Evolutionary conservation across 148 eudicot genomes (phyloP).

Genomic region (Heliamphora exappendiculata): DNA sequence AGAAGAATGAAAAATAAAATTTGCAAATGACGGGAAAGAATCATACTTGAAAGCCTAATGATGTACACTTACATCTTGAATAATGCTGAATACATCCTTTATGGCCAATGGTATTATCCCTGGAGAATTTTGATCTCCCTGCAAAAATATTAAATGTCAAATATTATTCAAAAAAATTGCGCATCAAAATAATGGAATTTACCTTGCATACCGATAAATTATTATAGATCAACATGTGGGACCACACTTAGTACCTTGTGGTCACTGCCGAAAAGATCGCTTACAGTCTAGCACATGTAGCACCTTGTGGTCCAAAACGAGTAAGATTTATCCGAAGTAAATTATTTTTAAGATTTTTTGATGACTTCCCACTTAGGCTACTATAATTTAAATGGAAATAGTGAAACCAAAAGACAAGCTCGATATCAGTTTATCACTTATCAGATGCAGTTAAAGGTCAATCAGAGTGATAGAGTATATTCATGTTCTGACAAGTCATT

Average conservation of each 20-base stretch:
- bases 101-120: constrained; percentile 96
- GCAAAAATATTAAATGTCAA: neutral
- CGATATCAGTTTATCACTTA: neutral
- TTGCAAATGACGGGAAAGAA: neutral
- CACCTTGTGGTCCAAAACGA: neutral
- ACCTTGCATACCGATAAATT: neutral
- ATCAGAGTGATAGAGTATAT: neutral
- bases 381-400: neutral
- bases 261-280: too few relatives aligned
- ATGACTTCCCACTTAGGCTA: neutral
- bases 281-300: neutral
- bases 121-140: constrained; percentile 92
- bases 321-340: neutral
- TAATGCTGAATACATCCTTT: constrained; percentile 96
- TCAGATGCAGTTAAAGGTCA: constrained; percentile 1
- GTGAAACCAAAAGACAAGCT: neutral
- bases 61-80: constrained; percentile 78
- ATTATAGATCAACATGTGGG: too few relatives aligned
- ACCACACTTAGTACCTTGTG: too few relatives aligned
- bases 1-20: neutral
- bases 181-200: neutral
- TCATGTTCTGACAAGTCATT: neutral
- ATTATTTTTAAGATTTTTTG: neutral
- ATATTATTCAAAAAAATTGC: too few relatives aligned
- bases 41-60: constrained; percentile 1